phyloP scores from a whole-genome alignment of 169 alveolate species.

The Plasmodium relictum region DNA sequence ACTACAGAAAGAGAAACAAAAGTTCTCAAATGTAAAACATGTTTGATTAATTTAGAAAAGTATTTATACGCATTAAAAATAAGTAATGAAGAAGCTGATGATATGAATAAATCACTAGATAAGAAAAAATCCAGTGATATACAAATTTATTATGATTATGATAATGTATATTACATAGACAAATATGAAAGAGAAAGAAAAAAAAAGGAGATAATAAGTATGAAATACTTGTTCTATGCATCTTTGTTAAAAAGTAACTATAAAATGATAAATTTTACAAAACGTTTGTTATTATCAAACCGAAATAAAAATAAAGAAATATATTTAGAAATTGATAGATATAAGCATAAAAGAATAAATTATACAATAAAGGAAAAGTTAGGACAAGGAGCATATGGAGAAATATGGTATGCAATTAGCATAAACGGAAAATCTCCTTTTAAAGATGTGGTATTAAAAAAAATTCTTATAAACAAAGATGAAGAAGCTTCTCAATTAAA shows the following conservation, averaged over 20 bases:
- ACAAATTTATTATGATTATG: constrained; percentile 51
- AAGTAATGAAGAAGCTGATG: neutral
- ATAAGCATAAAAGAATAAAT: constrained; percentile 32
- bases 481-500: constrained; percentile 44
- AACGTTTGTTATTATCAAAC: constrained; percentile 23
- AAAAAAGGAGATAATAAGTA: neutral
- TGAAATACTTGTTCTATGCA: neutral
- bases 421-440: constrained; percentile 16
- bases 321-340: neutral
- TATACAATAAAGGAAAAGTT: constrained; percentile 42
- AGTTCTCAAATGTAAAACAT: constrained; percentile 8
- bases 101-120: neutral
- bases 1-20: neutral
- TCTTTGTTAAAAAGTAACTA: constrained; percentile 11
- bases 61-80: constrained; percentile 36
- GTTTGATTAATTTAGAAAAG: constrained; percentile 15
- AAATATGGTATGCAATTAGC: constrained; percentile 72
- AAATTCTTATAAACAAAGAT: constrained; percentile 28
- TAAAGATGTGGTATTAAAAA: constrained; percentile 57
- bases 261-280: constrained; percentile 51
- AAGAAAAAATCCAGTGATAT: constrained; percentile 4
- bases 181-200: neutral
- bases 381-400: constrained; percentile 62
- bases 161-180: neutral
- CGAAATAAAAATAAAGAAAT: constrained; percentile 13